Evolutionary conservation across 2,329 filamentous ascomycete genomes (phyloP), one percentile per base, ranked within the genome.

Genomic region (Neofusicoccum umdonicola): DNA sequence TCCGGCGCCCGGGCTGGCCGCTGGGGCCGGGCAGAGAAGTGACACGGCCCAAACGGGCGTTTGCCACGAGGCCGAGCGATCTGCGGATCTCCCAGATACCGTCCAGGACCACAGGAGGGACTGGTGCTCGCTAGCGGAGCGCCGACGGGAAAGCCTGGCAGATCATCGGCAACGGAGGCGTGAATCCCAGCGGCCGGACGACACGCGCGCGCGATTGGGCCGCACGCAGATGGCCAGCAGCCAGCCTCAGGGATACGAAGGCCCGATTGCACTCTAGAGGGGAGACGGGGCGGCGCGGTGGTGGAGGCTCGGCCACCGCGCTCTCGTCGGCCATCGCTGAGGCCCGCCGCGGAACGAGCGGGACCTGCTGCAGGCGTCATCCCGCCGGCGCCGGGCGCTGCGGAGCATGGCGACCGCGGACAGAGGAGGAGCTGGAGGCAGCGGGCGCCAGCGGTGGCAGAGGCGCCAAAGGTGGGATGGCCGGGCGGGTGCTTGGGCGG

Each of bases 41-140:
- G 41, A 27, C 54, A 58, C 54, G 22, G 54, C 54, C 54, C 54
- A 58, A 45, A 45, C 37, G 27, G 41, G 54, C 54, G 54, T 42
- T 45, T 44, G 54, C 54, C 54, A 58, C 54, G 54, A 58, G 54
- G 54, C 17, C 54, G 54, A 47, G 56, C 13, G 56, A 60, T 60
- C 56, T 41, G 39, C 54, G 54, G 54, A 58, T 58, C 54, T 58
- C 5, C 39, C 15, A 58, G 41, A 51, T 17, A 15, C 54, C 34
- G 39, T 12, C 39, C 52, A 27, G 52, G 12, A 13, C 52, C 39
- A 13, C 39, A 58, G 22, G 54, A 58, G 54, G 9, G 19, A 34
- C 39, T 9, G 15, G 39, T 19, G n/a, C 15, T 44, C 54, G 37
- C 52, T 56, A 56, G 52, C 37, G 11, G 34, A 13, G 34, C 50